Percentiles rank a stretch among this genome's conserved stretches.
Conservation (phyloP, 2,329 filamentous ascomycete species). For the Alternaria sp. region DNA sequence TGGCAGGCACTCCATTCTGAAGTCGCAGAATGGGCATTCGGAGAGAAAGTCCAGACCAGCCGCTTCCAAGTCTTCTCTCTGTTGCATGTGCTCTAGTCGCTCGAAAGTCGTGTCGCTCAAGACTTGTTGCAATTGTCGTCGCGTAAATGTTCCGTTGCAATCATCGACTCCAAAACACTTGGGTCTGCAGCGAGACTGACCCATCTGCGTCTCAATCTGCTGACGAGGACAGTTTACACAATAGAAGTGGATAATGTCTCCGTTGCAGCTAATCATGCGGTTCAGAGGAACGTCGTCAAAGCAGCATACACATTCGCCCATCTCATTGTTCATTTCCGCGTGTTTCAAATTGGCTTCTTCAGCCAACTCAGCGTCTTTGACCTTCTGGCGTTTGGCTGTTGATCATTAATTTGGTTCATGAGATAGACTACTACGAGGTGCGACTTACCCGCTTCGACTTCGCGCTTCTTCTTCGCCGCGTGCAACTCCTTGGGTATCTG, state of each 20-base stretch:
- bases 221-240: constrained; percentile 72
- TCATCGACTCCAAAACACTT: constrained; percentile 70
- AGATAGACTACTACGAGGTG: background rate
- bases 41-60: constrained; percentile 77
- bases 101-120: constrained; percentile 66
- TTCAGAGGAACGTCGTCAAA: constrained; percentile 72
- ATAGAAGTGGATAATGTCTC: constrained; percentile 69
- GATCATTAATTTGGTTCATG: constrained; percentile 9
- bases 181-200: constrained; percentile 72
- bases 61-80: constrained; percentile 72
- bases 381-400: constrained; percentile 38
- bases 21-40: constrained; percentile 84
- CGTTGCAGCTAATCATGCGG: constrained; percentile 73
- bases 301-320: constrained; percentile 76
- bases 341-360: constrained; percentile 50
- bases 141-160: constrained; percentile 70
- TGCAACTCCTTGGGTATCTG: constrained; percentile 43
- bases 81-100: constrained; percentile 75
- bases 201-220: constrained; percentile 74
- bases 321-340: constrained; percentile 52
- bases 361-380: constrained; percentile 28
- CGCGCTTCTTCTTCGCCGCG: constrained; percentile 40
- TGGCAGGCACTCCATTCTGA: constrained; percentile 75
- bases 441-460: constrained; percentile 30
- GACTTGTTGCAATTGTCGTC: constrained; percentile 63